These are phyloP conservation scores for Ormosia emarginata DNA, from an alignment of 306 rosid genomes.

Conservation along the genomic window DNA sequence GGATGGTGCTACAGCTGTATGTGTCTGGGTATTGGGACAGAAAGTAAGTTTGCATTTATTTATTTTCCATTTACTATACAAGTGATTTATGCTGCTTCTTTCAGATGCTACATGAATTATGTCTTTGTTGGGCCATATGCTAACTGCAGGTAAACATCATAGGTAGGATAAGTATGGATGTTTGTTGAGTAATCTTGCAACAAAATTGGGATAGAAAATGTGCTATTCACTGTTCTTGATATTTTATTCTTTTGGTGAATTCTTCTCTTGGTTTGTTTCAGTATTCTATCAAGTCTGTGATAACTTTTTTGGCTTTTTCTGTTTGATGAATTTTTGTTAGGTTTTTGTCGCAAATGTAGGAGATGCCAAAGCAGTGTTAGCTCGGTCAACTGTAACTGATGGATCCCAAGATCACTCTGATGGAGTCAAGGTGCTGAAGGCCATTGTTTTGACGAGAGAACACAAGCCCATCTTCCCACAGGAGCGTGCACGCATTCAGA, in stretches of 20 bases:
- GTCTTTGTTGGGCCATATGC: background rate
- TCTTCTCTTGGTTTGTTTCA: slow-evolving; percentile 1
- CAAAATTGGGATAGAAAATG: background rate
- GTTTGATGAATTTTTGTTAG: slow-evolving; percentile 37
- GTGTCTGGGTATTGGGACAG: slow-evolving; percentile 81
- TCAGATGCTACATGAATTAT: background rate
- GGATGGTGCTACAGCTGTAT: slow-evolving; percentile 92
- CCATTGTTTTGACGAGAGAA: slow-evolving; percentile 88
- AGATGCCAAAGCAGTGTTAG: slow-evolving; percentile 90
- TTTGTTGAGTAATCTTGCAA: background rate
- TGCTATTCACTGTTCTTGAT: background rate
- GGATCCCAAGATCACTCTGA: slow-evolving; percentile 43
- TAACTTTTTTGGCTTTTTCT: background rate
- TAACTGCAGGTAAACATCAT: background rate
- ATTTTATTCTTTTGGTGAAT: background rate
- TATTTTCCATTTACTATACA: background rate
- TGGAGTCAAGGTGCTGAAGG: slow-evolving; percentile 52
- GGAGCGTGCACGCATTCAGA: slow-evolving; percentile 87
- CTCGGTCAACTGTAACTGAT: slow-evolving; percentile 53
- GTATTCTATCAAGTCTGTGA: background rate
- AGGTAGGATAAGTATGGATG: background rate
- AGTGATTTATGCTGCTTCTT: background rate
- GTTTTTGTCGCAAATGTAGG: slow-evolving; percentile 85
- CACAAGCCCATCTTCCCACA: slow-evolving; percentile 88
- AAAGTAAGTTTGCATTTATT: slow-evolving; percentile 47